A percentile compares a stretch with the other conserved stretches of the same genome.
Evolutionary conservation across 768 basidiomycete genomes (phyloP).

Genomic region (Russula virescens): DNA sequence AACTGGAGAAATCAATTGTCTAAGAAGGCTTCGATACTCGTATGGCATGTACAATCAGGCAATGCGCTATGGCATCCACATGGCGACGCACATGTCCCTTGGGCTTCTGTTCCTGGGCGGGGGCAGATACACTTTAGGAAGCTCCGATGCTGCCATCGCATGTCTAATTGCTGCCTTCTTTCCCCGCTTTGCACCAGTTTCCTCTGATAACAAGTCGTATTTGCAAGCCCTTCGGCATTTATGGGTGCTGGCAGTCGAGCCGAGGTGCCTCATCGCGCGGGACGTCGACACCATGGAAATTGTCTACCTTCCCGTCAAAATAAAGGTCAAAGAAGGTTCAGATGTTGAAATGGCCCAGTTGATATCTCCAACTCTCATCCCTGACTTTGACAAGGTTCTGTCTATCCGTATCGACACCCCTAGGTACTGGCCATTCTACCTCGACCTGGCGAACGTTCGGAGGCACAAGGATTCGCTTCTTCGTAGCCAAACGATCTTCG

Average conservation of each 20-base stretch:
- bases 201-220: constrained; percentile 85
- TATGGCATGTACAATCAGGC: constrained; percentile 78
- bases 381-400: constrained; percentile 74
- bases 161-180: constrained; percentile 88
- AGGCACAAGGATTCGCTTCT: constrained; percentile 66
- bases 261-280: constrained; percentile 83
- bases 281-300: constrained; percentile 91
- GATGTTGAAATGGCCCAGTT: constrained; percentile 65
- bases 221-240: constrained; percentile 91
- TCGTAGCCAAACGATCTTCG: constrained; percentile 76
- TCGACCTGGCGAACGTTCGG: constrained; percentile 65
- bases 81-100: constrained; percentile 84
- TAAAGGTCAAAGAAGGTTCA: constrained; percentile 65
- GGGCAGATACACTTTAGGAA: constrained; percentile 88
- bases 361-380: constrained; percentile 90
- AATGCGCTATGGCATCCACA: constrained; percentile 82
- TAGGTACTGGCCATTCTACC: constrained; percentile 90
- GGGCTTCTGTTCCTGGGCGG: constrained; percentile 92
- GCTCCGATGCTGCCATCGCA: constrained; percentile 87
- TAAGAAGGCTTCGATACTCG: constrained; percentile 80
- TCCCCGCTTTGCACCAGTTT: constrained; percentile 73
- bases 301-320: constrained; percentile 88
- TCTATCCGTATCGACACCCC: constrained; percentile 89
- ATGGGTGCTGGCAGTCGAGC: constrained; percentile 95
- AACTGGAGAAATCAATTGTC: constrained; percentile 86